Conservation (phyloP, 495 filamentous ascomycete species). For the Neurospora sp. region DNA sequence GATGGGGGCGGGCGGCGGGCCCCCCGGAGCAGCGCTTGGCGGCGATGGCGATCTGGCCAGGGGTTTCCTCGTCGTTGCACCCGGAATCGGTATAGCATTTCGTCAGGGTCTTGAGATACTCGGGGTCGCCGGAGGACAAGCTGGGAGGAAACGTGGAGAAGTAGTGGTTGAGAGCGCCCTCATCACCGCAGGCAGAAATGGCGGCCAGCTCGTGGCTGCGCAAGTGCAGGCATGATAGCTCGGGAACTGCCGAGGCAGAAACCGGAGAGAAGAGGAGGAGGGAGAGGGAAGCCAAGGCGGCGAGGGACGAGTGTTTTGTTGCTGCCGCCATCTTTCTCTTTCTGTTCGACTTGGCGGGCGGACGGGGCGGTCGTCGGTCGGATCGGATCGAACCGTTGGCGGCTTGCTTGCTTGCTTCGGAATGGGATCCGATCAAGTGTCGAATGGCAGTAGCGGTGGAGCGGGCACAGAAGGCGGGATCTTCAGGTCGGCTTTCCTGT, state of each 20-base stretch:
- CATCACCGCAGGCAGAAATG: constrained; percentile 28
- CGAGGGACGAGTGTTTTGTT: constrained; percentile 1
- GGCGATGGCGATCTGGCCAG: constrained; percentile 23
- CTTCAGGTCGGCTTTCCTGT: background rate
- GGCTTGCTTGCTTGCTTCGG: background rate
- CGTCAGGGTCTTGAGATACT: constrained; percentile 17
- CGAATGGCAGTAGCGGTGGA: background rate
- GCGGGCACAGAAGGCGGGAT: background rate
- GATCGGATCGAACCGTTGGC: background rate
- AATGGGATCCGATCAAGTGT: background rate
- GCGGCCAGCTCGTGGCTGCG: constrained; percentile 20
- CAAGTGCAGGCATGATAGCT: constrained; percentile 20
- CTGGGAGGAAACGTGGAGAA: constrained; percentile 18
- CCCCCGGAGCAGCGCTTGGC: constrained; percentile 8
- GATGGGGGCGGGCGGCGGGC: constrained; percentile 14
- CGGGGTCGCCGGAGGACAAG: constrained; percentile 6
- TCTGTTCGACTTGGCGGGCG: background rate
- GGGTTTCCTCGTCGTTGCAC: constrained; percentile 26
- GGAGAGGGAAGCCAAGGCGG: constrained; percentile 6
- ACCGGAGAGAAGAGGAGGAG: constrained; percentile 4
- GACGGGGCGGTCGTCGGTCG: background rate
- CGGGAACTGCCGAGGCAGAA: constrained; percentile 5
- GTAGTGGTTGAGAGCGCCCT: constrained; percentile 24
- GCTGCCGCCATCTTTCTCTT: background rate
- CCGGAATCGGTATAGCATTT: constrained; percentile 29